These are phyloP conservation scores for Penicillium coprophilum DNA, from an alignment of 495 filamentous ascomycete genomes.

Conservation along the genomic window DNA sequence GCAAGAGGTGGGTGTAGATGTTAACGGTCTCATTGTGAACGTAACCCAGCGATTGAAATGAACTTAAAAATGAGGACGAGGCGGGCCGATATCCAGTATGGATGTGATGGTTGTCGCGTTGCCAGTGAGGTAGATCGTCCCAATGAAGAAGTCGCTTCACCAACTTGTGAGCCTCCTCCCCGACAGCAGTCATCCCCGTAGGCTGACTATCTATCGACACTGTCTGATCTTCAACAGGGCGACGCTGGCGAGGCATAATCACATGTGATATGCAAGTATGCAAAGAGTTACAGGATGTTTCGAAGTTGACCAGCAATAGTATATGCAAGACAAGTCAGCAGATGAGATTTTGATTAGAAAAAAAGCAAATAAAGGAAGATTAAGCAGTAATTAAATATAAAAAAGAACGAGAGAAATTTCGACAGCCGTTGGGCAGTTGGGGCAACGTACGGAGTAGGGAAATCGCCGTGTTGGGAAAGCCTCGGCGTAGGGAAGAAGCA, in stretches of 20 bases:
- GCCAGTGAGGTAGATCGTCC: constrained; percentile 67
- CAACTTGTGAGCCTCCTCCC: constrained; percentile 32
- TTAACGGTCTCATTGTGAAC: constrained; percentile 97
- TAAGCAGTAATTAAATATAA: constrained; percentile 6
- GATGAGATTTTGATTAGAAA: constrained; percentile 3
- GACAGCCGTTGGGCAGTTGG: constrained; percentile 29
- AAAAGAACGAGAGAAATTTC: constrained; percentile 12
- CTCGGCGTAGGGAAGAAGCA: constrained; percentile 20
- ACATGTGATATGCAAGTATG: constrained; percentile 24
- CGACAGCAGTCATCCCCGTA: constrained; percentile 20
- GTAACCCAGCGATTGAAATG: constrained; percentile 64
- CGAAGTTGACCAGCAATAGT: constrained; percentile 14
- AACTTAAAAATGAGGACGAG: constrained; percentile 62
- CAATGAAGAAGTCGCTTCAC: constrained; percentile 52
- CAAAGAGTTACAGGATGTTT: constrained; percentile 12
- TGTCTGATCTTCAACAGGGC: constrained; percentile 28
- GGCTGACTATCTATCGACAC: constrained; percentile 18
- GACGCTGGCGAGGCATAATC: constrained; percentile 44
- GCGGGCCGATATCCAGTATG: constrained; percentile 68
- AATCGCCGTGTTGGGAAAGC: constrained; percentile 21
- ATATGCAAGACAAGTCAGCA: constrained; percentile 22
- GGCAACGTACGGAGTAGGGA: constrained; percentile 13
- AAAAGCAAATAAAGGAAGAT: constrained; percentile 2
- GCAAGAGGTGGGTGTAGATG: constrained; percentile 82
- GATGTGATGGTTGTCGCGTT: constrained; percentile 77